Evolutionary conservation across 2,329 filamentous ascomycete species (phyloP).

Genomic region (Xylaria sp.): DNA sequence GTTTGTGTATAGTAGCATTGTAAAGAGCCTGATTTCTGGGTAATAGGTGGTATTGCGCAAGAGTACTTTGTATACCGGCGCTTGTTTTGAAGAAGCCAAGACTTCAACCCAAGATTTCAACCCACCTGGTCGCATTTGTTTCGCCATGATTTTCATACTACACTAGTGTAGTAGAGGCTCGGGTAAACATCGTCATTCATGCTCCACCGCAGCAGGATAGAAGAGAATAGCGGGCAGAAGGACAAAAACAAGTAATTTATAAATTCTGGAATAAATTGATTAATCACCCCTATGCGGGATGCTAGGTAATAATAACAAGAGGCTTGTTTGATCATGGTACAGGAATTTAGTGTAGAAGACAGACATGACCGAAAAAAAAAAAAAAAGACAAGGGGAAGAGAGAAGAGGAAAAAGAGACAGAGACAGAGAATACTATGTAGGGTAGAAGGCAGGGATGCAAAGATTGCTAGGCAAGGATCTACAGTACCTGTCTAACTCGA

Average conservation of each 20-base stretch:
- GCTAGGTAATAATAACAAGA: no score
- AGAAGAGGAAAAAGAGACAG: not conserved
- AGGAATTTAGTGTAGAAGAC: not conserved
- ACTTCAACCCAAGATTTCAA: constrained; percentile 11
- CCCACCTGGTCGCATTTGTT: constrained; percentile 24
- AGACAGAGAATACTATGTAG: no score
- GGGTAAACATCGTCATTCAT: not conserved
- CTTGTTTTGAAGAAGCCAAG: constrained; percentile 35
- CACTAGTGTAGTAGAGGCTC: not conserved
- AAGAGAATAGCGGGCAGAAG: not conserved
- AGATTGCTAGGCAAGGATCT: not conserved
- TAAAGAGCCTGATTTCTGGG: not conserved
- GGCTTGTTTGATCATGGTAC: no score
- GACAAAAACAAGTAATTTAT: not conserved
- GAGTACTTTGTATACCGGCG: constrained; percentile 20
- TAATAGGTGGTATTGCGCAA: not conserved
- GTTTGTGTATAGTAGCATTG: not conserved
- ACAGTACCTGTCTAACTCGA: not conserved
- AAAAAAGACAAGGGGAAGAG: not conserved
- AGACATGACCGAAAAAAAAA: not conserved
- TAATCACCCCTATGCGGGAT: no score
- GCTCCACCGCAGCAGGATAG: not conserved
- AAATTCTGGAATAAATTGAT: not conserved
- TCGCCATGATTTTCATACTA: not conserved
- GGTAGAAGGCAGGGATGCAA: not conserved